Evolutionary conservation across 331 rosid species (phyloP).

Genomic region (Pyrus hybrid): DNA sequence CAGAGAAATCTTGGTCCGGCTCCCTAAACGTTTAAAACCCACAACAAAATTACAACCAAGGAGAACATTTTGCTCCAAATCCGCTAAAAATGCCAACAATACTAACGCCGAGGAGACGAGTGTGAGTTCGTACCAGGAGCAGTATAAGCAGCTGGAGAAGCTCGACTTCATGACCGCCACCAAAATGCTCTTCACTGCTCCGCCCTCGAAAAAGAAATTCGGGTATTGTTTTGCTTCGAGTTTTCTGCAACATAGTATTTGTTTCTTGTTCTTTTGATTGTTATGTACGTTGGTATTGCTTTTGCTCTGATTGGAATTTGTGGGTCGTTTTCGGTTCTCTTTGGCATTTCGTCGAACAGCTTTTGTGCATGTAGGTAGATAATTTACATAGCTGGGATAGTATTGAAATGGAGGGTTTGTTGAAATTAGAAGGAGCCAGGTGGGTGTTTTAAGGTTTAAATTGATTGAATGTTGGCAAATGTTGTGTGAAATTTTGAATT

Average conservation of each 20-base stretch:
- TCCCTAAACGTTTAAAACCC: constrained; percentile 27
- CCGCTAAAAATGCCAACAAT: constrained; percentile 4
- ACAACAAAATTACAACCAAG: neutral
- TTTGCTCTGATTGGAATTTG: neutral
- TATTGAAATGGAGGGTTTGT: neutral
- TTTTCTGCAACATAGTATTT: neutral
- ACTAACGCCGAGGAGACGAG: constrained; percentile 8
- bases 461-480: neutral
- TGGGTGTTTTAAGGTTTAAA: neutral
- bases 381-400: neutral
- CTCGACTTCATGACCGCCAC: constrained; percentile 63
- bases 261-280: neutral
- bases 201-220: constrained; percentile 52
- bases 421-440: neutral
- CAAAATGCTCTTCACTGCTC: constrained; percentile 61
- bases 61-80: constrained; percentile 28
- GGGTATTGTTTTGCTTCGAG: constrained; percentile 42
- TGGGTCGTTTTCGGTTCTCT: constrained; percentile 4
- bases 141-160: constrained; percentile 57
- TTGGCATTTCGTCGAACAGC: constrained; percentile 33
- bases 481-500: neutral
- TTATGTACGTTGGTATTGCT: neutral
- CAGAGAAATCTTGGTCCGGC: constrained; percentile 14
- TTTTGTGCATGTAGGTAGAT: neutral
- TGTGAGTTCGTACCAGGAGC: constrained; percentile 29